Evolutionary conservation across 2,329 filamentous ascomycete species (phyloP), one percentile per base, ranked within the genome.

Genomic region (Colletotrichum tropicale): DNA sequence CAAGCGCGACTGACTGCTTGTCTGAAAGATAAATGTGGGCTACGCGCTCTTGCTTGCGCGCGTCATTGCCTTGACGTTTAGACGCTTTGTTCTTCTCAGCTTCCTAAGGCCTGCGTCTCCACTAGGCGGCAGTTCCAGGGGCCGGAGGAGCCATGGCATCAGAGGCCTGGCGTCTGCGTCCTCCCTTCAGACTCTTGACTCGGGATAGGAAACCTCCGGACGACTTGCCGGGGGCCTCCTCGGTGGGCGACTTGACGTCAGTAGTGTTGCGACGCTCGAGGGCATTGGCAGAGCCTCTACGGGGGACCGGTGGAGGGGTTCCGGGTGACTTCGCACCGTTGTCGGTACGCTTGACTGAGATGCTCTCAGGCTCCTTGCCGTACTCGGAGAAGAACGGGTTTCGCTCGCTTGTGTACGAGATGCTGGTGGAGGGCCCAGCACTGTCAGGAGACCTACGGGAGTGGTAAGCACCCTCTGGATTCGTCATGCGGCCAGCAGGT

Each of bases 301-400:
- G 82, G 6, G 85, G 81, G 24, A 84, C 85, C 15, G 89, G 86
- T 75, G 89, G 90, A 3, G 93, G 93, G 79, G 91, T 93, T 78
- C 89, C 91, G 8, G 92, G 89, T 12, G 87, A 86, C 64, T 78
- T 80, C 18, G 84, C 82, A 36, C 84, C 83, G 77, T 85, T 79
- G 16, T 84, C 83, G 6, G 83, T 84, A 55, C 84, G 81, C 58
- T 84, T 86, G 52, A 90, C 86, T 24, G 83, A 87, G 67, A 91
- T 87, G n/a, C 80, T 83, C 62, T 92, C 91, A 52, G 88, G 86
- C 61, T 87, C 89, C 79, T 88, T 90, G 77, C 84, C 91, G 65
- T 94, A 98, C 77, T 98, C 95, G 67, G 92, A 90, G 83, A 96
- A 96, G 87, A 98, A 98, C 0, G 95, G 95, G 83, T 96, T 98